Evolutionary conservation across 768 basidiomycete species (phyloP), one percentile per base, ranked within the genome.

Genomic region (Fistulinella prunicolor): DNA sequence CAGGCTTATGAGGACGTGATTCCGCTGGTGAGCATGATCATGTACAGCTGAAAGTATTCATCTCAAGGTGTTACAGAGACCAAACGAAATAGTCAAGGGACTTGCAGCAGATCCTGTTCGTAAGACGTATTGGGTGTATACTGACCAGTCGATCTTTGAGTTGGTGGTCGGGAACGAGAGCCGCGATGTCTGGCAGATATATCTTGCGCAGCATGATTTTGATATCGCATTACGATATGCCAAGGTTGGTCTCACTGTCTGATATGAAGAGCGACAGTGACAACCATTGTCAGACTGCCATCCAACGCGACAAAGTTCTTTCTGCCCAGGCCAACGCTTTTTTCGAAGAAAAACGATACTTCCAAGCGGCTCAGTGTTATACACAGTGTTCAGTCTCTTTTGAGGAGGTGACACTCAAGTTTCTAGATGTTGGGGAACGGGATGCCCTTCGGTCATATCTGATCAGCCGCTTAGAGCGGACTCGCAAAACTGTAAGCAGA

Each of bases 51-150:
- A 36, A 35, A 35, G n/a, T 29, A 12, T 39, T 3, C 36, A 32
- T 47, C 42, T 53, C 40, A 67, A 38, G 1, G 1, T 26, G 9
- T 42, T 38, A 29, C 62, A 96, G 94, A 86, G 83, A 78, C 73
- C 81, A 6, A 80, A 78, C 22, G 92, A 95, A 60, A 70, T 68
- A 29, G 82, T 91, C 16, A 73, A 80, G 23, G 90, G 86, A 0
- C 70, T 97, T 26, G 80, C 86, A 6, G 79, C 87, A 9, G 96
- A 99, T 67, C 88, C 87, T 16, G 83, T 90, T 4, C 81, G 87
- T 9, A 85, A 82, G 66, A 98, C 95, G 13, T 94, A 86, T 58
- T 99, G 96, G 96, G 80, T 94, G 2, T 94, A 86, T 62, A 94
- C 94, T 0, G 85, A 90, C 54, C 82, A 84, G 51, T 87, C 90